Evolutionary conservation across 148 eudicot genomes (phyloP).

Genomic region (Rhododendron williamsianum): DNA sequence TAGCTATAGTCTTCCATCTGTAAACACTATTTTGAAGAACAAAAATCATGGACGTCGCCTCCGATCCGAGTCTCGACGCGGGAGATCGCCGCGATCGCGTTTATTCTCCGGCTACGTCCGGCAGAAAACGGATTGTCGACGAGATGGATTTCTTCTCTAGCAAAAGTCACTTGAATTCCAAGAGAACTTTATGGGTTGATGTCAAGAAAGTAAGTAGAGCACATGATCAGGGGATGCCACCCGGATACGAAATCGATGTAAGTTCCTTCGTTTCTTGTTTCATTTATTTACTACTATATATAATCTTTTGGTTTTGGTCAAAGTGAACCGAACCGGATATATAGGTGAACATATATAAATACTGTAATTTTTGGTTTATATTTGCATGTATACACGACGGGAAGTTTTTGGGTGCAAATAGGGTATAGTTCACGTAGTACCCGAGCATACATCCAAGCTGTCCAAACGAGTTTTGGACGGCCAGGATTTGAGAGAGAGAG

Average conservation of each 20-base stretch:
- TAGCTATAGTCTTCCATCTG: too few relatives aligned
- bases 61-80: background rate
- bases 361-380: too few relatives aligned
- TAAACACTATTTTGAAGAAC: background rate
- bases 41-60: conserved; percentile 11
- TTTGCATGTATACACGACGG: too few relatives aligned
- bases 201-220: background rate
- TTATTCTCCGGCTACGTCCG: background rate
- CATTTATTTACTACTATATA: background rate
- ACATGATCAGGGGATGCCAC: background rate
- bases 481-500: too few relatives aligned
- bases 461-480: too few relatives aligned
- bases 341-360: too few relatives aligned
- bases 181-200: background rate
- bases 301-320: background rate
- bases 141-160: conserved; percentile 40
- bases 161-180: background rate
- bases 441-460: too few relatives aligned
- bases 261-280: background rate
- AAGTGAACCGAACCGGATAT: background rate
- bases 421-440: too few relatives aligned
- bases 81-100: background rate
- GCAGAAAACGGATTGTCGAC: conserved; percentile 17
- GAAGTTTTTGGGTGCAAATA: too few relatives aligned
- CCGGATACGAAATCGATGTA: conserved; percentile 9